phyloP scores from a whole-genome alignment of 179 eudicot species.

The Monotropa hypopitys region DNA sequence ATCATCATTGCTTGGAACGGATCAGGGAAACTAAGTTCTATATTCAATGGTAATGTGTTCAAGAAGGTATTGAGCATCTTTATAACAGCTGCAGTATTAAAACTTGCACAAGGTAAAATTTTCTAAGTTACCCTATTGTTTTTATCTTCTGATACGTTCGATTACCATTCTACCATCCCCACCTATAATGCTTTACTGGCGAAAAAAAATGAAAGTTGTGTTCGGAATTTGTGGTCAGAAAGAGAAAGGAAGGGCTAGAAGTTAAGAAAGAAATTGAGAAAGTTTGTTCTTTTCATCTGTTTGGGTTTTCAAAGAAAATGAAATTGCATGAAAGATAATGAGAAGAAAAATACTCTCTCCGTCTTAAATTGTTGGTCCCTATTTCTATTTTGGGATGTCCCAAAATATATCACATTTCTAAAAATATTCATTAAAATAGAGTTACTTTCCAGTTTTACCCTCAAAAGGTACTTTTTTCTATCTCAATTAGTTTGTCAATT shows the following conservation, averaged over 20 bases:
- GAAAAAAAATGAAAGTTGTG: neutral
- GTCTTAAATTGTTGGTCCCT: too few relatives aligned
- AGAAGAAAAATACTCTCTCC: neutral
- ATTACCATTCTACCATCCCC: neutral
- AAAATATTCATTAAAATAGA: too few relatives aligned
- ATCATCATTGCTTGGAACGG: constrained; percentile 92
- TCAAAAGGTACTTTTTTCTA: too few relatives aligned
- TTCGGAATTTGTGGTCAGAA: neutral
- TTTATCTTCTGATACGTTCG: neutral
- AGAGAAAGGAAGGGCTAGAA: neutral
- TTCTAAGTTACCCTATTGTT: neutral
- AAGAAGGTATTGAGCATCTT: constrained; percentile 82
- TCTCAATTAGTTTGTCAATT: too few relatives aligned
- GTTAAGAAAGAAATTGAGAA: neutral
- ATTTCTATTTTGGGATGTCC: too few relatives aligned
- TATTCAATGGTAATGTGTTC: constrained; percentile 55
- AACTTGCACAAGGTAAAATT: constrained; percentile 65
- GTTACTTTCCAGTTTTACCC: too few relatives aligned
- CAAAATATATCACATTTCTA: too few relatives aligned
- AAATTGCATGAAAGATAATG: neutral
- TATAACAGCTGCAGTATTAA: constrained; percentile 83
- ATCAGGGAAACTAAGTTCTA: constrained; percentile 49
- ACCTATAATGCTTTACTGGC: too few relatives aligned
- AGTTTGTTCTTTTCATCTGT: neutral
- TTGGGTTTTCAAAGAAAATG: neutral